phyloP scores from a whole-genome alignment of 2,329 filamentous ascomycete species.

The Podosphaera aphanis region DNA sequence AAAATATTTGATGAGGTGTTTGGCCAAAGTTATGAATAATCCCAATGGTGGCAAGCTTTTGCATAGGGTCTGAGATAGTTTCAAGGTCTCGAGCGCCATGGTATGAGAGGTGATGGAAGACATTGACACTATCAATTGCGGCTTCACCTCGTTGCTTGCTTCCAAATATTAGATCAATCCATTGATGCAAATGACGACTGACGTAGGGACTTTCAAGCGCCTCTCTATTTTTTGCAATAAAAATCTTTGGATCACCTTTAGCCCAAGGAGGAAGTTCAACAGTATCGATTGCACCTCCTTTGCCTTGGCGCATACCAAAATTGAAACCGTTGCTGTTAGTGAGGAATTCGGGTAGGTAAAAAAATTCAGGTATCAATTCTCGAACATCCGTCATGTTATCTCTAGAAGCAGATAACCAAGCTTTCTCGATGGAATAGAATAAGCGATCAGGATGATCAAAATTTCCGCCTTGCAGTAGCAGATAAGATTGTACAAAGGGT shows the following conservation, averaged over 20 bases:
- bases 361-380: conserved; percentile 91
- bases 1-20: conserved; percentile 86
- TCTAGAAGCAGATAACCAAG: conserved; percentile 74
- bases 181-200: conserved; percentile 68
- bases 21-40: conserved; percentile 98
- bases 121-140: conserved; percentile 74
- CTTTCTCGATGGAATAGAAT: conserved; percentile 77
- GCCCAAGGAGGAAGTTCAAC: conserved; percentile 90
- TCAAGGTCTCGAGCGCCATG: conserved; percentile 84
- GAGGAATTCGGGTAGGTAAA: conserved; percentile 84
- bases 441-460: conserved; percentile 92
- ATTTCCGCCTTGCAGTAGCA: conserved; percentile 78
- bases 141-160: conserved; percentile 84
- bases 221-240: conserved; percentile 87
- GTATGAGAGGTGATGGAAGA: conserved; percentile 91
- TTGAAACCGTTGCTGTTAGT: conserved; percentile 89
- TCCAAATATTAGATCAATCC: conserved; percentile 92
- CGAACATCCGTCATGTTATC: conserved; percentile 86
- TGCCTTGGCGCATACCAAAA: conserved; percentile 69
- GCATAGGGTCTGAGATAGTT: conserved; percentile 67
- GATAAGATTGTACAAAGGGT: conserved; percentile 87
- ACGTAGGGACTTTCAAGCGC: conserved; percentile 85
- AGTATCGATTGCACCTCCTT: conserved; percentile 55
- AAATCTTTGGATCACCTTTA: conserved; percentile 84
- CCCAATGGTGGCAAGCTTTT: conserved; percentile 69